Evolutionary conservation across 306 rosid genomes (phyloP).

Genomic region (Prunus armeniaca): DNA sequence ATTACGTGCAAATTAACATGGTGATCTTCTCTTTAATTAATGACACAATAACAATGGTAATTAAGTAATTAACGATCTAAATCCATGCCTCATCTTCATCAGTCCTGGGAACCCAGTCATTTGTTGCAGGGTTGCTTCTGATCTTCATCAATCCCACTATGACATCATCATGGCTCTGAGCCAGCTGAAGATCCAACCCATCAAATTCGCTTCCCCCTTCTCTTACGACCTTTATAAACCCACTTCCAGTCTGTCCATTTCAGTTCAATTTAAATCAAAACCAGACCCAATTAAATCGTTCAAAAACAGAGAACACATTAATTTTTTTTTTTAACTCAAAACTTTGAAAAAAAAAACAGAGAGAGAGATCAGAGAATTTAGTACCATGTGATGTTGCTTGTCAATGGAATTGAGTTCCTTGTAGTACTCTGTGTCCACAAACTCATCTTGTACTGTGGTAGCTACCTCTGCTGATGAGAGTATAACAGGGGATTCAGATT

Average conservation of each 20-base stretch:
- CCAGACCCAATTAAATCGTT: neutral
- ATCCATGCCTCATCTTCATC: slow-evolving; percentile 37
- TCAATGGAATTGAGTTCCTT: slow-evolving; percentile 50
- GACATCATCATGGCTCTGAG: slow-evolving; percentile 19
- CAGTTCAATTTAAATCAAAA: neutral
- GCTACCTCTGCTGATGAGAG: slow-evolving; percentile 17
- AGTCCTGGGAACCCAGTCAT: slow-evolving; percentile 67
- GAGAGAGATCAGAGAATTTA: neutral
- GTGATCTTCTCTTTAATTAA: neutral
- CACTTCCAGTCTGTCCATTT: slow-evolving; percentile 61
- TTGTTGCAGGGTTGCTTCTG: slow-evolving; percentile 79
- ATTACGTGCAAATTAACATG: neutral
- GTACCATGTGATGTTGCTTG: slow-evolving; percentile 65
- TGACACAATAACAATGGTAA: neutral
- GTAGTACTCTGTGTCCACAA: slow-evolving; percentile 67
- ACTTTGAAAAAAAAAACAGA: neutral
- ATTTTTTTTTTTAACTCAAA: neutral
- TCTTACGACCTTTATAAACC: slow-evolving; percentile 50
- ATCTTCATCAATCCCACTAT: slow-evolving; percentile 12
- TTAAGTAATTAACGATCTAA: slow-evolving; percentile 3
- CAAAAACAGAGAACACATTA: neutral
- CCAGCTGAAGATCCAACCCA: slow-evolving; percentile 25
- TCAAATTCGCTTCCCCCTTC: slow-evolving; percentile 20
- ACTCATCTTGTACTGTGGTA: slow-evolving; percentile 45
- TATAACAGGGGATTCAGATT: slow-evolving; percentile 44